A percentile compares a stretch with the other conserved stretches of the same genome.
Evolutionary conservation across 2,329 filamentous ascomycete species (phyloP).

Genomic region (Fusarium sp.): DNA sequence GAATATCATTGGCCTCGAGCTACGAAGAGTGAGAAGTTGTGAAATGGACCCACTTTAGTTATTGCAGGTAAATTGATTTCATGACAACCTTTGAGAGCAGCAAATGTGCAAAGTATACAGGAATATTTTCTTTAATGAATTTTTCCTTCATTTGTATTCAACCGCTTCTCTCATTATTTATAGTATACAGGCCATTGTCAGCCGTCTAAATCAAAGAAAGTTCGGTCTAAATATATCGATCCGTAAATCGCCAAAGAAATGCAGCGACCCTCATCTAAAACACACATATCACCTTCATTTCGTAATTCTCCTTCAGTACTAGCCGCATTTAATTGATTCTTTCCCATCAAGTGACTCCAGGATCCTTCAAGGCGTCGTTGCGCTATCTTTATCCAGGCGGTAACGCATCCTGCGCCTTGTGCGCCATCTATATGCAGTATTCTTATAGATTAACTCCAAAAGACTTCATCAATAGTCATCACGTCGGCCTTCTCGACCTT

Average conservation of each 20-base stretch:
- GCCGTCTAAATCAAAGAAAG: constrained; percentile 36
- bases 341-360: constrained; percentile 26
- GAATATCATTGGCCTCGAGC: neutral
- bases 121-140: neutral
- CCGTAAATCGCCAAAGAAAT: constrained; percentile 24
- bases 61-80: neutral
- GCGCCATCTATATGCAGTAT: constrained; percentile 57
- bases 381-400: constrained; percentile 32
- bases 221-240: constrained; percentile 40
- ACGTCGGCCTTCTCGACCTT: constrained; percentile 50
- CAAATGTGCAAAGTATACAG: neutral
- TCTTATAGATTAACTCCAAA: constrained; percentile 44
- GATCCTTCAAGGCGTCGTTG: constrained; percentile 17
- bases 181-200: constrained; percentile 26
- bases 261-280: constrained; percentile 19
- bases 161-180: constrained; percentile 30
- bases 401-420: constrained; percentile 34
- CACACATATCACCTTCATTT: constrained; percentile 24
- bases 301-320: constrained; percentile 19
- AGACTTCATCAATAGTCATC: constrained; percentile 42
- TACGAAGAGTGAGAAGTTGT: neutral
- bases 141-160: constrained; percentile 2
- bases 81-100: neutral
- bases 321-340: constrained; percentile 1
- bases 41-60: constrained; percentile 26